Base-by-base conservation (phyloP, 805 yeast species). In the Candida namnaoensis region DNA sequence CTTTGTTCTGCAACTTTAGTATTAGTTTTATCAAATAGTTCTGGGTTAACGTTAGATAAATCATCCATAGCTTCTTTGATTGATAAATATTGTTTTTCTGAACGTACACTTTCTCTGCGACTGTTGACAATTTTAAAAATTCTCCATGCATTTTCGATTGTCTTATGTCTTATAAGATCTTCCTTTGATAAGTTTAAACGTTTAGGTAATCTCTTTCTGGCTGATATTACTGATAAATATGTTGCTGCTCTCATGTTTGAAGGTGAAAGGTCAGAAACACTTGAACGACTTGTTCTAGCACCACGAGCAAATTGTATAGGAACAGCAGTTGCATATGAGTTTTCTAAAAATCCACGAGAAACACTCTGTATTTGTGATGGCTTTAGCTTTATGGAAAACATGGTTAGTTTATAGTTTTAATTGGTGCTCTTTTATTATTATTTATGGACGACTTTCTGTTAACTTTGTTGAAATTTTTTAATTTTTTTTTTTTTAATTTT, bases 141-240 rank as follows among this genome's bases (percentile, higher is more conserved):
- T 7, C 75, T 64, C 96, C 97, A 93, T 7, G 96, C 96, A 42
- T 76, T 79, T 51, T 76, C 78, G 42, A 93, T 82, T 10, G 88
- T 78, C 48, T 78, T 76, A 58, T 91, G 98, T 55, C 93, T 85
- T 47, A 91, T 71, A 43, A 81, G 69, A 57, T 93, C 98, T 60
- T 90, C 97, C 25, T 73, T 68, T 50, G 81, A 73, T 32, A 88
- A 66, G 53, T 81, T 86, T 47, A 93, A 62, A 52, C 87, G 66
- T 51, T 80, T 77, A 37, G 99, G 99, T 62, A 82, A 90, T 62
- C 88, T 91, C 67, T 88, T 80, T 44, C 83, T 75, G 7, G 95
- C 96, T 11, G 93, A 78, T 51, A 90, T 61, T 23, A 91, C 95
- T 35, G 95, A 82, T 47, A 91, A 72, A 65, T 66, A 74, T 9